phyloP scores from a whole-genome alignment of 2,329 filamentous ascomycete genomes.

The Aspergillus awamori region DNA sequence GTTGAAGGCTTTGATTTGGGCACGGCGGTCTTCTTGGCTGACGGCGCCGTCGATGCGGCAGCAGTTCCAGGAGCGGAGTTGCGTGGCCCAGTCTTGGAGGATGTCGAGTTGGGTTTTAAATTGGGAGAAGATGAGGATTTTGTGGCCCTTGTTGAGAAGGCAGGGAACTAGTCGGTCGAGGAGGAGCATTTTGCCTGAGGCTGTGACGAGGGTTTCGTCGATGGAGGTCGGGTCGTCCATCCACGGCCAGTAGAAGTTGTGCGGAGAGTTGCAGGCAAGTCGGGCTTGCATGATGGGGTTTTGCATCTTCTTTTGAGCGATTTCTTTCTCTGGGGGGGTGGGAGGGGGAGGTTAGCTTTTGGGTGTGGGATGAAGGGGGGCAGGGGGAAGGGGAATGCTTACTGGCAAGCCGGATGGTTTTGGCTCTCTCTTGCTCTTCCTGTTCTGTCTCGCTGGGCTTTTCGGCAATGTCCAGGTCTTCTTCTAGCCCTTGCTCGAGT shows the following conservation, averaged over 20 bases:
- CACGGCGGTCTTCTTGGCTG: conserved; percentile 69
- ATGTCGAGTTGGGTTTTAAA: conserved; percentile 95
- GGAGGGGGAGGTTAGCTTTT: conserved; percentile 33
- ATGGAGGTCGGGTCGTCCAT: conserved; percentile 61
- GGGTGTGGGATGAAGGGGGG: neutral
- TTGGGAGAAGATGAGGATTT: conserved; percentile 94
- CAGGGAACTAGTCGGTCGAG: conserved; percentile 81
- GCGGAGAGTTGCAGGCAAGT: conserved; percentile 87
- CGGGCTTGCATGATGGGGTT: conserved; percentile 92
- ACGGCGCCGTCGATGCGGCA: conserved; percentile 93
- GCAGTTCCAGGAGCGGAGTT: conserved; percentile 76
- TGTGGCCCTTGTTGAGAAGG: conserved; percentile 75
- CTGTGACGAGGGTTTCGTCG: conserved; percentile 80
- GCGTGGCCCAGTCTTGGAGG: conserved; percentile 78
- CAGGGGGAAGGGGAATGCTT: conserved; percentile 37
- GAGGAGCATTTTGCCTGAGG: conserved; percentile 93
- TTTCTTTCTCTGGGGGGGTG: conserved; percentile 67
- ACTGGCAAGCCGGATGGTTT: conserved; percentile 77
- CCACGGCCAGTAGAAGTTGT: conserved; percentile 97
- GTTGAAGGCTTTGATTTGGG: conserved; percentile 76
- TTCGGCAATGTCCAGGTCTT: conserved; percentile 54
- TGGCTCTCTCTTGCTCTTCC: conserved; percentile 66
- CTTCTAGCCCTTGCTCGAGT: conserved; percentile 58
- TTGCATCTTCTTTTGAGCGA: conserved; percentile 87
- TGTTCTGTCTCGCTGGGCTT: conserved; percentile 48